Base-by-base conservation (phyloP, 192 early-diverging fungal species). In the Rhizophagus clarus region DNA sequence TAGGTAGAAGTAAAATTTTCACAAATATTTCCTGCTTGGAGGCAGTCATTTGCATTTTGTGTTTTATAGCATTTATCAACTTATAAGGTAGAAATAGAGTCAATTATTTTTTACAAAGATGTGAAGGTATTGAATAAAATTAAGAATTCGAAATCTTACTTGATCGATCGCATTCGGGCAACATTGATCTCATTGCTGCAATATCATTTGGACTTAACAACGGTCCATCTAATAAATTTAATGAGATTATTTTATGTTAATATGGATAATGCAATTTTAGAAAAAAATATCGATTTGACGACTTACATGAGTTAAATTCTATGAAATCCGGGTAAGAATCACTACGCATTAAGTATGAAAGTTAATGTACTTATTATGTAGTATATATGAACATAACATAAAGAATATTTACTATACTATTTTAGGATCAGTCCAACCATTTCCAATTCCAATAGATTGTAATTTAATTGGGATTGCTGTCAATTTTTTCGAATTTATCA, bases 391-490 rank as follows among this genome's bases (percentile, higher is more conserved):
- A n/a, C 7, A 77, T n/a, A 42, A 32, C 3, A 2, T 40, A 4
- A 83, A 56, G 60, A 15, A 61, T 20, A 61, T 86, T 88, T n/a
- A 80, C 87, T 79, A 90, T 90, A 12, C 20, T 82, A 56, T 83
- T 71, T 12, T 78, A 83, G n/a, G 80, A 79, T 90, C 89, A 32
- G 85, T 84, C 82, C 89, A 10, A 2, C 89, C 89, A 75, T 90
- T 89, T 70, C 89, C 88, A 51, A 90, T 87, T 8, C 87, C 89
- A 42, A 90, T 82, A 10, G 85, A 86, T 17, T 76, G 47, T n/a
- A 90, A 70, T 10, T 84, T 85, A 24, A 90, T 77, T 9, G 32
- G 22, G 15, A 83, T 29, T 83, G 81, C 0, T n/a, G 32, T 34
- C 76, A 77, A 45, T 28, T 22, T 28, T 32, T 32, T 32, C 32